Base-by-base conservation (phyloP, 108 stramenopile genomes). In the Stephanodiscus minutulus region DNA sequence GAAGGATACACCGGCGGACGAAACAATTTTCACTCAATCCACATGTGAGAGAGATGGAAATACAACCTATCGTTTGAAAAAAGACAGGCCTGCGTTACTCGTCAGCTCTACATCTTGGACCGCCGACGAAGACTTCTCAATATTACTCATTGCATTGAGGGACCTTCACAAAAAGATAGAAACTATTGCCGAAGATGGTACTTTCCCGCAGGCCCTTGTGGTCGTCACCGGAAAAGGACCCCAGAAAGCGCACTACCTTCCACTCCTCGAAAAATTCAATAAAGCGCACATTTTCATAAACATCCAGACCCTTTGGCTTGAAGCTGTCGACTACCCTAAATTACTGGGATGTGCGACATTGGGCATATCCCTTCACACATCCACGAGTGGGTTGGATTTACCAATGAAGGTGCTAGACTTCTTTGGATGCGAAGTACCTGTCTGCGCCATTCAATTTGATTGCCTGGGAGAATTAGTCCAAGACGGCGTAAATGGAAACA, bases 221-320 rank as follows among this genome's bases (percentile, higher is more conserved):
- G 58, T 94, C 12, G 95, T 99, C 6, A 99, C 98, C 1, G 99
- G 99, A 7, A 99, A 99, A 80, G 99, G 99, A 7, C 97, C 97
- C 17, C 84, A 87, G 61, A 95, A 91, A 70, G 82, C 74, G 54
- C 48, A 69, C 28, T 98, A 95, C 53, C 61, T 69, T 29, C 79
- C 79, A 43, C 57, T 69, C 18, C 47, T 81, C 7, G 20, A 81
- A 21, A 48, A 73, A 21, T 81, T 81, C 63, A 69, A 54, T 55
- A 73, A 58, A 25, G 50, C 72, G 20, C 79, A 81, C 60, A 0
- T 12, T 8, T 25, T 27, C 20, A 25, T 53, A 12, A 53, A 53
- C 20, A 86, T 98, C 1, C 62, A 73, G 49, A 98, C 99, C 1
- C 37, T 95, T 43, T 99, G 98, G 98, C 87, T 99, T 44, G 93